Evolutionary conservation across 2,329 filamentous ascomycete species (phyloP), one percentile per base, ranked within the genome.

Genomic region (Madurella fahalii): DNA sequence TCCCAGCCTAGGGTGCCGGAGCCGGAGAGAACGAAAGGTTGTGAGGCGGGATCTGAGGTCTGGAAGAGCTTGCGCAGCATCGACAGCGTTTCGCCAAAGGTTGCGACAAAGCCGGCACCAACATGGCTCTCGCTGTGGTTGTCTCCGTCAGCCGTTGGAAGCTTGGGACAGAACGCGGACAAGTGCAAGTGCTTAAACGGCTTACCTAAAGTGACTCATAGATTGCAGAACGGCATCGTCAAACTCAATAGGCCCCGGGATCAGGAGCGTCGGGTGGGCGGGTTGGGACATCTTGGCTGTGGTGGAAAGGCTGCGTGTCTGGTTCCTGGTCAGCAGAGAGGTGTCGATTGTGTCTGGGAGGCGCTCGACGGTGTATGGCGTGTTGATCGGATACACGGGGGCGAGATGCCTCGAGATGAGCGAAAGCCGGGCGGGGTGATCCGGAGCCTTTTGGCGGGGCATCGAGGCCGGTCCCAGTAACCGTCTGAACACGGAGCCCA

Each of bases 1-100:
- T 99, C 94, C 94, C 94, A 99, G 58, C 94, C 94, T 8, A 99
- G 80, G 17, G 94, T 99, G 54, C 94, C 94, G 50, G 92, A 96
- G 59, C 94, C 94, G 62, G 90, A 91, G 71, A 99, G 84, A 69
- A 97, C 82, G 69, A 96, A 95, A 40, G 94, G 92, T 72, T 99
- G 94, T 30, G 92, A 85, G 46, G 84, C 74, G 49, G 91, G 80
- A 68, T 92, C 82, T 67, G 85, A 87, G 64, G 90, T 93, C 76
- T 96, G 90, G 83, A 99, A 96, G 65, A 99, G 87, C 76, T 94
- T 88, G 71, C 94, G 89, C 55, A 96, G 82, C 78, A 93, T 85
- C 39, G 86, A 82, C 61, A 99, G 80, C 53, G 90, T 89, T 71
- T 99, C 93, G 69, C 93, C 89, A 70, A 99, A 99, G 63, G 82